Conservation (phyloP, 108 stramenopile genomes). For the Stephanodiscus triporus region DNA sequence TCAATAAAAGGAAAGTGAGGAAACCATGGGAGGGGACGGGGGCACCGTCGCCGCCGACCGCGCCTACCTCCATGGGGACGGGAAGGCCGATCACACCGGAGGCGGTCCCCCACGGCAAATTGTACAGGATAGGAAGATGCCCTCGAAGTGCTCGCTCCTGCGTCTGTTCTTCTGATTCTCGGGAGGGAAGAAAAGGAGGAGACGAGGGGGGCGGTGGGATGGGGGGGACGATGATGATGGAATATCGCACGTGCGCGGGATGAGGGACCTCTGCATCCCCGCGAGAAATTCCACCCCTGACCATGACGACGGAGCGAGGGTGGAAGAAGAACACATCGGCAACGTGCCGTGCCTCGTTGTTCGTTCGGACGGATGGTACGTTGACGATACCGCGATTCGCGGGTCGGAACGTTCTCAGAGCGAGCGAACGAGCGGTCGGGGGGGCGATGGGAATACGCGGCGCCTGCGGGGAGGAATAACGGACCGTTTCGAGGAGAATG, state of each 20-base stretch:
- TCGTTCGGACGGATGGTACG: slow-evolving; percentile 45
- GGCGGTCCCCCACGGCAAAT: slow-evolving; percentile 63
- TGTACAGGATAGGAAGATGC: slow-evolving; percentile 79
- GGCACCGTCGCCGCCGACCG: slow-evolving; percentile 83
- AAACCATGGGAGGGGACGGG: slow-evolving; percentile 94
- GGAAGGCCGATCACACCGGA: slow-evolving; percentile 76
- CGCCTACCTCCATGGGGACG: slow-evolving; percentile 81
- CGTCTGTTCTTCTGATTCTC: slow-evolving; percentile 22
- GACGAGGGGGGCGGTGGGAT: not conserved
- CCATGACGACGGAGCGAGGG: not conserved
- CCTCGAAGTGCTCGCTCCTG: slow-evolving; percentile 78
- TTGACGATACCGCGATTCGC: slow-evolving; percentile 13
- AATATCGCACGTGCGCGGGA: slow-evolving; percentile 63
- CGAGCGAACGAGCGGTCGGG: slow-evolving; percentile 63
- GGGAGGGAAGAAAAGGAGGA: not conserved
- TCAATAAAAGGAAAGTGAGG: too few species aligned
- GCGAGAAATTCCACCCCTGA: slow-evolving; percentile 64
- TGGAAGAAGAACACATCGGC: slow-evolving; percentile 55
- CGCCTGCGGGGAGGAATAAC: slow-evolving; percentile 66
- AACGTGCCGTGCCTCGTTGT: slow-evolving; percentile 59
- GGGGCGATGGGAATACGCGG: slow-evolving; percentile 65
- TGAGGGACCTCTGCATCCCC: slow-evolving; percentile 72
- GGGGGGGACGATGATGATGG: slow-evolving; percentile 28
- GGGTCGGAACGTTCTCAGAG: slow-evolving; percentile 72
- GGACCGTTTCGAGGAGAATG: slow-evolving; percentile 67